Base-by-base conservation (phyloP, 805 yeast species). In the Candida boidinii region DNA sequence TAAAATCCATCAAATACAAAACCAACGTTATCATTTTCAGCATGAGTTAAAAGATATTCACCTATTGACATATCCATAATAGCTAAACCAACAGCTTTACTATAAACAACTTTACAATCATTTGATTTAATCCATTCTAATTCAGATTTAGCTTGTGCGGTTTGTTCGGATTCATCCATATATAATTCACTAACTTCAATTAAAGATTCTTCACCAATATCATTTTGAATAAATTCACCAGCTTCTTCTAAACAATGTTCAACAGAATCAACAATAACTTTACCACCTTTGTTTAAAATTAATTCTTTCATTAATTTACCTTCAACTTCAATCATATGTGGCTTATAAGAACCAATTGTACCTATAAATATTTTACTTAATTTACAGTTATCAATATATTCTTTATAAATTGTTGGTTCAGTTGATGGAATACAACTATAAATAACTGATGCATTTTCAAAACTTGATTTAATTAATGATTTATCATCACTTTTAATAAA, bases 271-370 rank as follows among this genome's bases (percentile, higher is more conserved):
- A 77, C 81, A 5, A 78, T 52, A 20, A 78, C 64, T 35, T 63
- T 60, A 3, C 65, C 64, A 5, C 54, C 56, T 9, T 51, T 43
- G 1, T 41, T 38, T 13, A 66, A 50, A 36, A 64, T 49, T 17
- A 44, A 35, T 4, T 48, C 44, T 9, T 73, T 55, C 25, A 69
- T 53, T 2, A 56, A 53, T 17, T 54, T 54, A 7, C 55, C 57
- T 39, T 75, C 81, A 33, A 76, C 65, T 51, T 78, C 86, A 25
- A 61, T 61, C 85, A 78, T 76, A 39, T 69, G 67, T 11, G 83
- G 83, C 48, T 75, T 74, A 49, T 76, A 78, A 14, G 80, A 72
- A 1, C 86, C 86, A 44, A 78, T 77, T 21, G 76, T 54, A 12
- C 77, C 69, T 28, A 78, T 66, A 49, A 66, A 78, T 21, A 61